phyloP scores from a whole-genome alignment of 73 alveolate species.

The Tetrahymena thermophila region DNA sequence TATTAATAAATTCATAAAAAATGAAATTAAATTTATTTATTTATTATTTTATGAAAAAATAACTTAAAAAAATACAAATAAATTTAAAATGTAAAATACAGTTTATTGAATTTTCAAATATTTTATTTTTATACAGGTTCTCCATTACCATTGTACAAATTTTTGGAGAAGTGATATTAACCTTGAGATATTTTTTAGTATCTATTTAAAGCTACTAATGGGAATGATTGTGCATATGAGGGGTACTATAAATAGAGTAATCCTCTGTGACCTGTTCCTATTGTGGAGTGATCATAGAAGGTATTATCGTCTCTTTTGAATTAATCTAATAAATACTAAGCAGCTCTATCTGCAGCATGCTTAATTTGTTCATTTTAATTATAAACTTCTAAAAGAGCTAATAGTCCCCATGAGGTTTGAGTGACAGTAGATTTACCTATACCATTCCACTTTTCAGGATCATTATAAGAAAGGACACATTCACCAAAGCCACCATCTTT shows the following conservation, averaged over 20 bases:
- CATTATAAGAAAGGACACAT: conserved; percentile 18
- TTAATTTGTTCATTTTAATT: conserved; percentile 5
- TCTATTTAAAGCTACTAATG: conserved; percentile 1
- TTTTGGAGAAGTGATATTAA: neutral
- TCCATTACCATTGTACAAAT: neutral
- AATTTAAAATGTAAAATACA: neutral
- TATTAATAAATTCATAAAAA: too few species aligned
- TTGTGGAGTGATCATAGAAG: conserved; percentile 21
- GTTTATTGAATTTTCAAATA: neutral
- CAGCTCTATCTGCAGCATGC: conserved; percentile 12
- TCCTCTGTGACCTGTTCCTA: conserved; percentile 46
- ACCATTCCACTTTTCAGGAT: conserved; percentile 35
- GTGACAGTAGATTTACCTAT: conserved; percentile 33
- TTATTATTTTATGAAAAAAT: neutral
- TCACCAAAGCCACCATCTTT: conserved; percentile 45
- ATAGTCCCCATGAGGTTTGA: conserved; percentile 29
- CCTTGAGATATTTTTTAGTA: neutral
- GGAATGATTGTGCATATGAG: conserved; percentile 15
- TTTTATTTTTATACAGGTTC: neutral
- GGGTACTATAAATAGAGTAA: conserved; percentile 13
- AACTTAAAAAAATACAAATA: neutral
- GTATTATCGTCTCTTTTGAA: conserved; percentile 18
- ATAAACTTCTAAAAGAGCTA: conserved; percentile 24
- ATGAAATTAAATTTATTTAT: too few species aligned
- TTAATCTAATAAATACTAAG: neutral